phyloP scores from a whole-genome alignment of 257 asterid genomes.

The Ehretia macrophylla region DNA sequence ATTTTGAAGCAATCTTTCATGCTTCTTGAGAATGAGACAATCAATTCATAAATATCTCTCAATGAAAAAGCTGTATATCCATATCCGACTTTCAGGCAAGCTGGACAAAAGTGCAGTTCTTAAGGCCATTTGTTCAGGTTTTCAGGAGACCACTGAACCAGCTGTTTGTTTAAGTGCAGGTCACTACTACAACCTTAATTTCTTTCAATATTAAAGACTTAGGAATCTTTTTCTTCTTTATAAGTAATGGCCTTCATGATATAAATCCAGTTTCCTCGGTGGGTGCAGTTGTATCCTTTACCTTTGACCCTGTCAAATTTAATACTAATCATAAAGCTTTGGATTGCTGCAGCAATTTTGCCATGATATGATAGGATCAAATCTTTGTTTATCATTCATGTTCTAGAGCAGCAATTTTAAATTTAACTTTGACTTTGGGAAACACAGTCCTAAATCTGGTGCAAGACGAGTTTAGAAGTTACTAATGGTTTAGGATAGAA shows the following conservation, averaged over 20 bases:
- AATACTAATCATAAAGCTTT: too few relatives aligned
- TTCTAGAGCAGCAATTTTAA: too few relatives aligned
- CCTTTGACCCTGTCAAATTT: too few relatives aligned
- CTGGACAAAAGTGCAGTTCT: slow-evolving; percentile 62
- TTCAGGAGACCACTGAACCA: slow-evolving; percentile 66
- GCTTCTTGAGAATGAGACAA: background rate
- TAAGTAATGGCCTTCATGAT: background rate
- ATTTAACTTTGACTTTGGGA: too few relatives aligned
- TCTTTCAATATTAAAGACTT: slow-evolving; percentile 4
- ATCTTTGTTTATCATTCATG: too few relatives aligned
- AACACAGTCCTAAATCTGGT: background rate
- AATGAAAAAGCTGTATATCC: background rate
- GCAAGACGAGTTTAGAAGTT: background rate
- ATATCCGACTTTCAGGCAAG: slow-evolving; percentile 33
- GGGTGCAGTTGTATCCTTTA: too few relatives aligned
- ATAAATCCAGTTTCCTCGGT: background rate
- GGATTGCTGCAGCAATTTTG: too few relatives aligned
- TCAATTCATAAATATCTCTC: background rate
- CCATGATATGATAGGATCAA: too few relatives aligned
- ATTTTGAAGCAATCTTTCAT: background rate
- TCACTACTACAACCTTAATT: slow-evolving; percentile 14
- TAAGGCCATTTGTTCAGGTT: slow-evolving; percentile 64
- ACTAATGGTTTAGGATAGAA: too few relatives aligned
- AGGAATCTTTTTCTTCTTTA: background rate
- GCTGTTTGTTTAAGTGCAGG: slow-evolving; percentile 53